phyloP scores from a whole-genome alignment of 768 basidiomycete species.

The Crepidotus variabilis region DNA sequence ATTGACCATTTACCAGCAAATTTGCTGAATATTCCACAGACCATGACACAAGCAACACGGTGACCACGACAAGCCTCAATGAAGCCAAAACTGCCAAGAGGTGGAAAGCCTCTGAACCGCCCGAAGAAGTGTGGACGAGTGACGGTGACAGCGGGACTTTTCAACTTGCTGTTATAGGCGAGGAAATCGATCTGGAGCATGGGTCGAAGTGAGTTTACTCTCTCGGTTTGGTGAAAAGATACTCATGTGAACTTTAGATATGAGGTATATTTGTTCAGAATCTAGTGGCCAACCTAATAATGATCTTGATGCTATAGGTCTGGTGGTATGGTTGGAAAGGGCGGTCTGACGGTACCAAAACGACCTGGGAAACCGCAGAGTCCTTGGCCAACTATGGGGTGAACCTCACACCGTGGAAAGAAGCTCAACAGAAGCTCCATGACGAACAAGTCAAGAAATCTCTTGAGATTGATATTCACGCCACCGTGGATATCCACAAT shows the following conservation, averaged over 20 bases:
- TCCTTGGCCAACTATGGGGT: too few species aligned
- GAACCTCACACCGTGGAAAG: slow-evolving; percentile 25
- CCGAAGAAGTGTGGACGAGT: slow-evolving; percentile 22
- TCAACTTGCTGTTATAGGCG: slow-evolving; percentile 33
- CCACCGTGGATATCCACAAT: slow-evolving; percentile 39
- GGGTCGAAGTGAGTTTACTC: slow-evolving; percentile 24
- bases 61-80: neutral
- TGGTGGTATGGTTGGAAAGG: slow-evolving; percentile 46
- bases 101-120: slow-evolving; percentile 14
- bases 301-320: slow-evolving; percentile 28
- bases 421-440: slow-evolving; percentile 26
- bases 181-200: slow-evolving; percentile 32
- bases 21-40: neutral
- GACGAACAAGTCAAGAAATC: slow-evolving; percentile 22
- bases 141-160: slow-evolving; percentile 27
- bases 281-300: neutral
- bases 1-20: neutral
- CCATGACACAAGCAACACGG: neutral
- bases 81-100: neutral
- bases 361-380: slow-evolving; percentile 41
- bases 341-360: slow-evolving; percentile 48
- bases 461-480: slow-evolving; percentile 35
- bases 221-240: neutral
- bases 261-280: slow-evolving; percentile 20
- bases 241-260: slow-evolving; percentile 18